Conservation (phyloP, 1,139 yeast genomes). For the Meyerozyma guilliermondii region DNA sequence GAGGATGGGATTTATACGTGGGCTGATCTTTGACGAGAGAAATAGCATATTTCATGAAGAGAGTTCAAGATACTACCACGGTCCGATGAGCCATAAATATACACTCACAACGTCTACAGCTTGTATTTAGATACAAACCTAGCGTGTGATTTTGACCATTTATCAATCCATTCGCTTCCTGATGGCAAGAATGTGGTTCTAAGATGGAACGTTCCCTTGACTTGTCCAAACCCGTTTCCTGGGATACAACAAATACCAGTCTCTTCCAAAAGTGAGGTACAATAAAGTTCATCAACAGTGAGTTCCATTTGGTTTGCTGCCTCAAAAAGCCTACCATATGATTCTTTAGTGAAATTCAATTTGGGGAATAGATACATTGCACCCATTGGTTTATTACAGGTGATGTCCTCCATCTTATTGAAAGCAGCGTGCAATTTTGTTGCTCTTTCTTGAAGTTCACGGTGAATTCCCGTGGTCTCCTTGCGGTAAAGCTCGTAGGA, state of each 20-base stretch:
- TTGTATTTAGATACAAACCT: too few species aligned
- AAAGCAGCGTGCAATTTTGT: slow-evolving; percentile 64
- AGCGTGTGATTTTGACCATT: slow-evolving; percentile 69
- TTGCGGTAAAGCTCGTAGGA: slow-evolving; percentile 62
- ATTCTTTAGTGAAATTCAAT: slow-evolving; percentile 50
- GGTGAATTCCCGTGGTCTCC: slow-evolving; percentile 60
- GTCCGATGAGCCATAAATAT: too few species aligned
- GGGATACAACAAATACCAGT: slow-evolving; percentile 99
- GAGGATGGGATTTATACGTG: too few species aligned
- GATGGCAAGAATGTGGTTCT: slow-evolving; percentile 97
- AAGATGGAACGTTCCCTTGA: slow-evolving; percentile 79
- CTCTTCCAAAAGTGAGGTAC: slow-evolving; percentile 69
- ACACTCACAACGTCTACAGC: too few species aligned
- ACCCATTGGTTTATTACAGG: slow-evolving; percentile 87
- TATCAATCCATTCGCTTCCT: slow-evolving; percentile 79
- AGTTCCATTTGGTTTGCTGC: slow-evolving; percentile 53
- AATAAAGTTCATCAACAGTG: slow-evolving; percentile 81
- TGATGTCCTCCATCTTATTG: slow-evolving; percentile 67
- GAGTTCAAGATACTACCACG: too few species aligned
- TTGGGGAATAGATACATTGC: slow-evolving; percentile 96
- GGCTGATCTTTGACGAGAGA: too few species aligned
- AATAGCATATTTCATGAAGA: too few species aligned
- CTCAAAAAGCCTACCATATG: slow-evolving; percentile 49
- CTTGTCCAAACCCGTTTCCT: slow-evolving; percentile 96
- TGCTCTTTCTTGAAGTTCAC: slow-evolving; percentile 62